Base-by-base conservation (phyloP, 2,329 filamentous ascomycete species). In the Trichoderma breve region DNA sequence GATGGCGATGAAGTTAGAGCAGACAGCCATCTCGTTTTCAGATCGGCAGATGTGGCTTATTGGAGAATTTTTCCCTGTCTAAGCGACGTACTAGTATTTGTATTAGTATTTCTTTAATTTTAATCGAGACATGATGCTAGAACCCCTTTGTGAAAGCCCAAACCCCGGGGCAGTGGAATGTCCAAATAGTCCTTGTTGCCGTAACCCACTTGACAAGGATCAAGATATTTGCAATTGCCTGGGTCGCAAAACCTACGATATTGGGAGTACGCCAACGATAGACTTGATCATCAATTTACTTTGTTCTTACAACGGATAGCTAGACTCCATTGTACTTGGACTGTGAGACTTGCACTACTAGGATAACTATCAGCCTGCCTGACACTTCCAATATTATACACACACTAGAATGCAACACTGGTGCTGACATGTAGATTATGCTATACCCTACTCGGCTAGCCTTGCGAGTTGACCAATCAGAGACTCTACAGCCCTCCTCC, bases 1-100 rank as follows among this genome's bases (percentile, higher is more conserved):
- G 1, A 76, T 76, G 75, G 74, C 75, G 9, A 63, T 55, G 7
- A 15, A 73, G 15, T 15, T 76, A 12, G 73, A 75, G 34, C 68
- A 73, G 21, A 66, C 72, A 6, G 72, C 62, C 11, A 43, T 73
- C 9, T 74, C 74, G 3, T 76, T 76, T 64, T 76, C 75, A 32
- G 67, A 70, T n/a, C 34, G 39, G 32, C 39, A 28, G 7, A 57
- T 66, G 26, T 67, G 57, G 67, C n/a, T 63, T 26, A 36, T 63
- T 70, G 67, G 67, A 6, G 67, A 70, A 7, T 53, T 53, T 21
- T 53, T 53, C 47, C 47, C 47, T 24, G 21, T 12, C 21, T 24
- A 14, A 24, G 1, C 1, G 21, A 24, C 21, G 6, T 11, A 2
- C 11, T 53, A 2, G n/a, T 24, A 53, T 53, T 53, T 12, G 24